Evolutionary conservation across 139 green algal genomes (phyloP), one percentile per base, ranked within the genome.

Genomic region (Marvania coccoides): DNA sequence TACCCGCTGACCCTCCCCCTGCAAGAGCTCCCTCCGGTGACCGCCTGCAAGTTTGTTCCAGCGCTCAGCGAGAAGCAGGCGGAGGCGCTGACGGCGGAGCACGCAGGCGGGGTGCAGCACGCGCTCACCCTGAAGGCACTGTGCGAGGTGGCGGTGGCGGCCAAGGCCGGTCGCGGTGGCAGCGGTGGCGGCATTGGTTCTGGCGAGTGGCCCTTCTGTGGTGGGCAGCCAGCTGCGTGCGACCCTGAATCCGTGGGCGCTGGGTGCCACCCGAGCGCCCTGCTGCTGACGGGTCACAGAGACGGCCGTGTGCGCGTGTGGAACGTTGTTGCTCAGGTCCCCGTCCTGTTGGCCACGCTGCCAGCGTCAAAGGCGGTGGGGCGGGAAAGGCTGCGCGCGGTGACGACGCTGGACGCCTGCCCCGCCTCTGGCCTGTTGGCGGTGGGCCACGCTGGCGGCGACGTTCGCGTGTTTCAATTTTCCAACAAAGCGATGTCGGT

Each of bases 391-490:
- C 64, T 81, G 61, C 63, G 60, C 0, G 56, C 70, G 3, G 78
- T 84, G 14, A 62, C 67, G 0, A 67, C 70, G 1, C 28, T 83
- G 19, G 61, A 83, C 56, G 67, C 80, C 23, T 74, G 68, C 57
- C 39, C 63, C 6, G 34, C 53, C 35, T 69, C 78, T 9, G 78
- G 78, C 7, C 24, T 83, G 28, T 37, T 85, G 58, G 47, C 60
- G 14, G 78, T 81, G 10, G 76, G 63, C 0, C 76, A 85, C 38
- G 35, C 54, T 19, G 57, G 69, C 24, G 78, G 78, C 10, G 70
- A 83, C 3, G 71, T 69, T 19, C 66, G 76, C 24, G 14, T 85
- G 10, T 85, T 78, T 46, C 78, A 85, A 58, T 84, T 81, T 58
- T 66, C 48, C 24, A 45, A 48, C 33, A 23, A 23, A 4, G 23